Conservation (phyloP, 1,284 basidiomycete species). For the Phellopilus nigrolimitatus region DNA sequence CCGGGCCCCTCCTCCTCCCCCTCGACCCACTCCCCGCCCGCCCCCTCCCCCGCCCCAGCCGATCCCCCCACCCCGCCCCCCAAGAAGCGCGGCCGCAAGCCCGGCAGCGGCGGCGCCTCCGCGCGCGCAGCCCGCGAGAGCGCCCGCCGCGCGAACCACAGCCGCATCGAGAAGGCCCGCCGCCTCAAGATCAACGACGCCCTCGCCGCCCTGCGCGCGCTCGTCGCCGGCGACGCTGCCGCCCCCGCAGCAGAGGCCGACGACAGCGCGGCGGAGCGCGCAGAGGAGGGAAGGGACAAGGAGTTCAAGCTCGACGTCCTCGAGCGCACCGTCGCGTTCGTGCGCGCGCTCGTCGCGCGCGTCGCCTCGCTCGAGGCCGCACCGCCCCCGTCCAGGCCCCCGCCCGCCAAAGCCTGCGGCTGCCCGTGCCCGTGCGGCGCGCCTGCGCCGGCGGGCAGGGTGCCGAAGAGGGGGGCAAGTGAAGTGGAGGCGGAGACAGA, state of each 20-base stretch:
- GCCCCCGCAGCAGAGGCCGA: not conserved
- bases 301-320: slow-evolving; percentile 81
- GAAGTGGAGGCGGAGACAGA: too few species aligned
- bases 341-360: slow-evolving; percentile 51
- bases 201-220: slow-evolving; percentile 55
- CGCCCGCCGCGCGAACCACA: slow-evolving; percentile 77
- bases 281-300: slow-evolving; percentile 49
- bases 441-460: too few species aligned
- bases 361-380: not conserved
- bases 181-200: slow-evolving; percentile 83
- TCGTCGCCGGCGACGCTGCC: too few species aligned
- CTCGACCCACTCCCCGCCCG: slow-evolving; percentile 22
- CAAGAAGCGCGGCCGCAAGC: slow-evolving; percentile 63
- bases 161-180: slow-evolving; percentile 77
- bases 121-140: slow-evolving; percentile 70
- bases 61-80: slow-evolving; percentile 26
- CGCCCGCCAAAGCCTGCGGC: too few species aligned
- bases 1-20: slow-evolving; percentile 8
- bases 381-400: too few species aligned
- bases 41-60: slow-evolving; percentile 14
- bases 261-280: not conserved
- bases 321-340: slow-evolving; percentile 63
- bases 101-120: slow-evolving; percentile 41
- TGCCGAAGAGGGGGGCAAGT: too few species aligned
- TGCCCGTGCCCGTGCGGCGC: too few species aligned